A percentile compares a stretch with the other conserved stretches of the same genome.
These are phyloP conservation scores for Fomitopsis palustris DNA, from an alignment of 1,284 basidiomycete species.

Conservation along the genomic window DNA sequence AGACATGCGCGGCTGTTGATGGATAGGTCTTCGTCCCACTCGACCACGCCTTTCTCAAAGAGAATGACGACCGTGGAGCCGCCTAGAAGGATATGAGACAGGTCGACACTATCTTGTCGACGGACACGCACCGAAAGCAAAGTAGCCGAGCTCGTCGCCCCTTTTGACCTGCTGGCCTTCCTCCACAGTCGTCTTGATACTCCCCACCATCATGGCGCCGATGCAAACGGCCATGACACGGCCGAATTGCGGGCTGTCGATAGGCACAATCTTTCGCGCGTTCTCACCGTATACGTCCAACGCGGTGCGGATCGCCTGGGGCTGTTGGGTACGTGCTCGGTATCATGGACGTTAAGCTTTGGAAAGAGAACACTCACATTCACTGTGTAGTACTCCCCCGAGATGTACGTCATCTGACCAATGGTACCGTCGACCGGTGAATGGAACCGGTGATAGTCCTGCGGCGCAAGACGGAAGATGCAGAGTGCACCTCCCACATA, in stretches of 20 bases:
- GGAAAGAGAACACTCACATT: conserved; percentile 50
- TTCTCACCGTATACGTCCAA: conserved; percentile 97
- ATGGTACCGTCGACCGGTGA: conserved; percentile 85
- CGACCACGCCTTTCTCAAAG: conserved; percentile 78
- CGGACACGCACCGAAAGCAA: conserved; percentile 76
- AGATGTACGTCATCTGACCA: conserved; percentile 76
- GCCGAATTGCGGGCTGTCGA: conserved; percentile 84
- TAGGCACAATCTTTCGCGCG: conserved; percentile 83
- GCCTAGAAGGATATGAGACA: conserved; percentile 41
- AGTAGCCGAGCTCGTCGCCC: conserved; percentile 91
- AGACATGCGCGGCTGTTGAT: conserved; percentile 79
- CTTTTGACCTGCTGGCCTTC: conserved; percentile 79
- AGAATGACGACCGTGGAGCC: conserved; percentile 88
- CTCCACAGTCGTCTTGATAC: conserved; percentile 80
- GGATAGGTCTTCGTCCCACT: conserved; percentile 91
- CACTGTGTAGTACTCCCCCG: conserved; percentile 91
- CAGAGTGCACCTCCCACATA: conserved; percentile 78
- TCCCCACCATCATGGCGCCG: conserved; percentile 95
- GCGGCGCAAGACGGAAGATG: conserved; percentile 92
- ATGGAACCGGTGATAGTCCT: conserved; percentile 98
- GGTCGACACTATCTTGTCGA: neutral
- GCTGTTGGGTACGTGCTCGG: conserved; percentile 73
- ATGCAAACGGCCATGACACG: conserved; percentile 87
- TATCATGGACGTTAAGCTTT: neutral
- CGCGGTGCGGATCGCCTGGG: conserved; percentile 76